Conservation (phyloP, 2,329 filamentous ascomycete genomes). For the Colletotrichum musae region DNA sequence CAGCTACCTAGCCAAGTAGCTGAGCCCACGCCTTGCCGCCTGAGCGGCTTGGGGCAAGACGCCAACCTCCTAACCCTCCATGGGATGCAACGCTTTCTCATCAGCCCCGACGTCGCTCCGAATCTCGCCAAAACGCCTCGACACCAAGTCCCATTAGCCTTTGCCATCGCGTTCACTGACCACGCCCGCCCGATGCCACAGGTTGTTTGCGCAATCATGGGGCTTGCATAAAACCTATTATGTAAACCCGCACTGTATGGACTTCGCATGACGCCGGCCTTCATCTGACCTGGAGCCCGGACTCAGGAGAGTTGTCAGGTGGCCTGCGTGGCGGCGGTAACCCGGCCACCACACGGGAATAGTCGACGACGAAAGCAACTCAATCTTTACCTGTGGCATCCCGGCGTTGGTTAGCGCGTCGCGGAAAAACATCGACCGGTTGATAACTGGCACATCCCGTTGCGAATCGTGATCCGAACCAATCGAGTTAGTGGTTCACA, state of each 20-base stretch:
- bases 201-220: slow-evolving; percentile 5
- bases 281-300: slow-evolving; percentile 38
- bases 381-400: background rate
- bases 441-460: background rate
- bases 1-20: background rate
- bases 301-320: slow-evolving; percentile 31
- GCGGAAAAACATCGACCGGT: background rate
- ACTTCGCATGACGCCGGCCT: slow-evolving; percentile 28
- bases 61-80: slow-evolving; percentile 6
- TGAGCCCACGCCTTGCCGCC: slow-evolving; percentile 28
- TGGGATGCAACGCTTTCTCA: slow-evolving; percentile 16
- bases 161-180: slow-evolving; percentile 26
- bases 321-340: slow-evolving; percentile 31
- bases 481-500: slow-evolving; percentile 1
- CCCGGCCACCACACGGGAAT: slow-evolving; percentile 11
- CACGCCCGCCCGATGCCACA: slow-evolving; percentile 2
- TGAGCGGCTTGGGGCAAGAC: slow-evolving; percentile 13
- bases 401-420: background rate
- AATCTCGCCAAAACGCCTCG: slow-evolving; percentile 37
- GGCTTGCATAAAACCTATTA: slow-evolving; percentile 32
- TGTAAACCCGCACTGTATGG: slow-evolving; percentile 22
- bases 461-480: slow-evolving; percentile 3
- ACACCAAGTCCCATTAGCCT: slow-evolving; percentile 27
- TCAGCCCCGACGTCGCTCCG: slow-evolving; percentile 39
- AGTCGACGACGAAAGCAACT: slow-evolving; percentile 9